These are phyloP conservation scores for Rhynchospora tenuis DNA, from an alignment of 176 grass and related monocot species.

Conservation along the genomic window DNA sequence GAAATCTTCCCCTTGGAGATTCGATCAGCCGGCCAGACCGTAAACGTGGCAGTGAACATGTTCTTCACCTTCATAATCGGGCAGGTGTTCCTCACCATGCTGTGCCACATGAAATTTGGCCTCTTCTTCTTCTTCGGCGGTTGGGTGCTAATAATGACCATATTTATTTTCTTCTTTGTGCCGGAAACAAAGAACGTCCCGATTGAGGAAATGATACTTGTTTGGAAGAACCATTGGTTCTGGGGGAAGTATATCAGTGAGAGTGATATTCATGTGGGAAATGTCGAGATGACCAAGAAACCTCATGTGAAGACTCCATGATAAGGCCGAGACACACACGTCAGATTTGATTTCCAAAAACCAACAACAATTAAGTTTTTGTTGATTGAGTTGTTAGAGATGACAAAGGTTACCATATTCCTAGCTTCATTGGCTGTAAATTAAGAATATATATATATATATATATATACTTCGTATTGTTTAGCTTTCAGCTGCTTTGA, in stretches of 20 bases:
- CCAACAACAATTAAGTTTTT: background rate
- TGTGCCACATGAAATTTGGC: conserved; percentile 69
- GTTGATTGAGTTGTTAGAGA: background rate
- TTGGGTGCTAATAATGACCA: conserved; percentile 14
- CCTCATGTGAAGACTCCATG: conserved; percentile 9
- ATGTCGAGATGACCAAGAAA: conserved; percentile 6
- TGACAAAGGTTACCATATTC: background rate
- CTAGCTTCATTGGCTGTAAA: background rate
- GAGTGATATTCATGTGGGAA: conserved; percentile 5
- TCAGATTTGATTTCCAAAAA: background rate
- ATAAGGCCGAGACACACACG: background rate
- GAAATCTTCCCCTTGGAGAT: conserved; percentile 21
- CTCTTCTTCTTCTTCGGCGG: conserved; percentile 64
- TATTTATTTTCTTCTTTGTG: background rate
- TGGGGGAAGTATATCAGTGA: conserved; percentile 15
- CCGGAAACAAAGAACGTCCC: conserved; percentile 20
- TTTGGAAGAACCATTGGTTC: conserved; percentile 21
- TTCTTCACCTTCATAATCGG: conserved; percentile 22
- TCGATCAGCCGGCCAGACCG: conserved; percentile 13
- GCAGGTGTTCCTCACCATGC: conserved; percentile 21
- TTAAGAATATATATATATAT: background rate
- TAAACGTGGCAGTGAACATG: conserved; percentile 16
- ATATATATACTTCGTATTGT: background rate
- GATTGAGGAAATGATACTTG: conserved; percentile 11
- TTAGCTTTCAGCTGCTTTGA: background rate